Evolutionary conservation across 2,329 filamentous ascomycete genomes (phyloP).

Genomic region (Pseudogymnoascus sp.): DNA sequence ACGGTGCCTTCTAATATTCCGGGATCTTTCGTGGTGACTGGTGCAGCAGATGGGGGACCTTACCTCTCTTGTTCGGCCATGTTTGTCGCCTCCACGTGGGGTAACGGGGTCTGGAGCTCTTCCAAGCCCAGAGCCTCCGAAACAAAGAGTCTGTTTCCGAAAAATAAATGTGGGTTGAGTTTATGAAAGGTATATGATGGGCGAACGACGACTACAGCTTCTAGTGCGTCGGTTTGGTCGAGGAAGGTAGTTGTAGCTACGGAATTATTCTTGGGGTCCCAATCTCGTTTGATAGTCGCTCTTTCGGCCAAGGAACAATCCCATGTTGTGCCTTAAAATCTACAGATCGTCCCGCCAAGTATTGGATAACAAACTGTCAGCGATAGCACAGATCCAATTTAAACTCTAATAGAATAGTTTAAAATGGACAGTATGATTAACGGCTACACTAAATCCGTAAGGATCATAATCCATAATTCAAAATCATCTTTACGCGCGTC

Average conservation of each 20-base stretch:
- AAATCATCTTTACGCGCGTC: background rate
- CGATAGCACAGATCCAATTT: constrained; percentile 6
- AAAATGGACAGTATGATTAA: background rate
- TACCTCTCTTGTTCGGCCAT: background rate
- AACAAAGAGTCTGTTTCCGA: background rate
- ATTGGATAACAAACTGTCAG: constrained; percentile 4
- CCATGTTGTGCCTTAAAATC: constrained; percentile 6
- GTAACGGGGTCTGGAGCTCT: constrained; percentile 4
- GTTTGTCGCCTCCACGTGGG: constrained; percentile 8
- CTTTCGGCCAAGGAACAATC: constrained; percentile 7
- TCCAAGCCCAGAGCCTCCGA: background rate
- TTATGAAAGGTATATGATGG: background rate
- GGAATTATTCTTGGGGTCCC: background rate
- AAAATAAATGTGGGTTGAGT: background rate
- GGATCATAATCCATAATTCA: background rate
- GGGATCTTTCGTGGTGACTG: background rate
- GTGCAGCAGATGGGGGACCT: background rate
- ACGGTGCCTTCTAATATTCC: background rate
- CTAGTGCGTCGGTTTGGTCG: background rate
- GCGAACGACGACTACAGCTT: background rate
- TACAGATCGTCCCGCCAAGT: constrained; percentile 2
- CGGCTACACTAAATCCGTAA: background rate
- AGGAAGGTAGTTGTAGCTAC: background rate
- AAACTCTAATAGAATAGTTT: background rate
- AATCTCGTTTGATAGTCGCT: constrained; percentile 9